Evolutionary conservation across 805 yeast genomes (phyloP), one percentile per base, ranked within the genome.

Genomic region (Saccharomycopsis sp.): DNA sequence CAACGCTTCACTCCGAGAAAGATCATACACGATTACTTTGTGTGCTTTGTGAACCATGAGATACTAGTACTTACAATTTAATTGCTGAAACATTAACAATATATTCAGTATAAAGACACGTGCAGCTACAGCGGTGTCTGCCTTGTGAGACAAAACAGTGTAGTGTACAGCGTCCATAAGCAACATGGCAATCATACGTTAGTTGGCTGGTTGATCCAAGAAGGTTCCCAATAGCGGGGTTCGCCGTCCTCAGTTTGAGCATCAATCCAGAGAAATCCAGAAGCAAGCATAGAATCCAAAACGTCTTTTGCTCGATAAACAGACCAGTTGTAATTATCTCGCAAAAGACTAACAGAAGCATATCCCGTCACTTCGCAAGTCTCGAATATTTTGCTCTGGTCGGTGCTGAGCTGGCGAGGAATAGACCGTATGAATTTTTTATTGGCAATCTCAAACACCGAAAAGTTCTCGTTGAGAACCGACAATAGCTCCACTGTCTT

Each of bases 311-410:
- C 78, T 57, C 97, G 73, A 1, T 80, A 73, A 1, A 67, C 66
- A 53, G 79, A 82, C 99, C 99, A 92, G 1, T 77, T 76, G 59
- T 85, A 80, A 66, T 92, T 94, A 64, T 86, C 97, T 14, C 78
- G 69, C 44, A 92, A 71, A 29, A 91, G 69, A 1, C 82, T 71
- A 4, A 77, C 75, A 2, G 89, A 79, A 1, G 90, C 89, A 67
- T 76, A 88, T 0, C 97, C 97, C 66, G 87, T 74, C 34, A 85
- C 79, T 51, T 85, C 85, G 62, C 96, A 88, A 1, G 91, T 80
- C 57, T 87, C 91, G 55, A 89, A 76, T 1, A 92, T 83, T 24
- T 74, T 73, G 46, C 82, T 79, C 63, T 90, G 92, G 68, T 92
- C 97, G 16, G 69, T 71, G 51, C 81, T 82, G 50, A 87, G 70